Percentiles rank a stretch among this genome's conserved stretches.
phyloP scores from a whole-genome alignment of 352 stramenopile genomes.

The Phytopythium montanum region DNA sequence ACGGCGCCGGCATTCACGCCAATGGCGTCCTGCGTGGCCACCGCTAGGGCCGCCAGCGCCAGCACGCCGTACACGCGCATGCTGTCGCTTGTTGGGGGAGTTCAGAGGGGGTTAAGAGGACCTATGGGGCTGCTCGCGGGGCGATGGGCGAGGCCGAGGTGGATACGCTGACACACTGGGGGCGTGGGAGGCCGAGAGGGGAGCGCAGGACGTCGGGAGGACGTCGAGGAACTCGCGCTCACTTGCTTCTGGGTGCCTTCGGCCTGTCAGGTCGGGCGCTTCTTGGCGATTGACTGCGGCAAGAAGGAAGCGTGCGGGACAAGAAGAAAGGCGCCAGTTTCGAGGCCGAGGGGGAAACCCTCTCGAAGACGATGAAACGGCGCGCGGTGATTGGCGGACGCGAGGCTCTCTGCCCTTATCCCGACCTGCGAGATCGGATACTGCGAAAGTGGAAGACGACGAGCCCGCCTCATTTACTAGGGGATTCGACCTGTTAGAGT shows the following conservation, averaged over 20 bases:
- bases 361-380: not conserved
- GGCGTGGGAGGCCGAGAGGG: not conserved
- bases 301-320: not conserved
- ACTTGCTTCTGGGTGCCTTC: not conserved
- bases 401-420: too few species aligned
- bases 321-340: conserved; percentile 6
- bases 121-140: not conserved
- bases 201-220: not conserved
- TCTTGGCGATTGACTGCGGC: conserved; percentile 8
- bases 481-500: not conserved
- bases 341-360: not conserved
- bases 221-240: too few species aligned
- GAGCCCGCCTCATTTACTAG: too few species aligned
- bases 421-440: too few species aligned
- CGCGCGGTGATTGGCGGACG: not conserved
- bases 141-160: not conserved
- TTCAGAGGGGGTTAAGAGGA: not conserved
- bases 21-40: conserved; percentile 14
- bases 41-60: conserved; percentile 22
- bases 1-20: conserved; percentile 13
- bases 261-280: conserved; percentile 1
- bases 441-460: too few species aligned
- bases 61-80: conserved; percentile 13
- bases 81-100: not conserved
- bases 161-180: not conserved